Evolutionary conservation across 441 rosid genomes (phyloP).

Genomic region (Populus hybrid): DNA sequence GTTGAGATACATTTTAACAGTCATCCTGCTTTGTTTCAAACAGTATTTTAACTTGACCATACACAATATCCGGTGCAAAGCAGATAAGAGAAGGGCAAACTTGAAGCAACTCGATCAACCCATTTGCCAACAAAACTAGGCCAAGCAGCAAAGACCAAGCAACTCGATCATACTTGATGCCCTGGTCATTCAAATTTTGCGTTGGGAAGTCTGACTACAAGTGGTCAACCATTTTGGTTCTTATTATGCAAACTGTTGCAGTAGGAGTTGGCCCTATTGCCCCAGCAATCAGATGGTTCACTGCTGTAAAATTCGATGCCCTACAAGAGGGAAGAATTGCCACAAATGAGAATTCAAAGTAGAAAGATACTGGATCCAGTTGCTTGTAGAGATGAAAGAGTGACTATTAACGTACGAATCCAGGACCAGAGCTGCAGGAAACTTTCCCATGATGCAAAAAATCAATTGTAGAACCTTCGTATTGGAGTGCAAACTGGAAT

Average conservation of each 20-base stretch:
- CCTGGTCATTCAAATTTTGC: constrained; percentile 53
- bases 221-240: constrained; percentile 61
- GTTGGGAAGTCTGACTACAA: constrained; percentile 68
- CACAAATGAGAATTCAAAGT: constrained; percentile 37
- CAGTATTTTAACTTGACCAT: background rate
- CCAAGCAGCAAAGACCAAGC: background rate
- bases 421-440: constrained; percentile 45
- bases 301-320: constrained; percentile 69
- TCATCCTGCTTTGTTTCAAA: background rate
- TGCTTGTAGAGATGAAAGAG: constrained; percentile 59
- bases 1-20: background rate
- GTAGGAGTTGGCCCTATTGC: constrained; percentile 65
- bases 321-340: constrained; percentile 34
- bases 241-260: constrained; percentile 57
- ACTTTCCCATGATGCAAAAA: constrained; percentile 34
- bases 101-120: background rate
- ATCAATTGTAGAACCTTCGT: constrained; percentile 35
- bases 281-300: constrained; percentile 66
- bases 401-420: constrained; percentile 41
- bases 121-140: background rate
- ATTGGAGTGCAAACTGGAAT: constrained; percentile 54
- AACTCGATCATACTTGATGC: constrained; percentile 41
- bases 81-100: background rate
- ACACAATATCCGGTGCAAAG: background rate
- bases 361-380: constrained; percentile 67